Evolutionary conservation across 176 grass and related monocot genomes (phyloP).

Genomic region (Themeda triandra): DNA sequence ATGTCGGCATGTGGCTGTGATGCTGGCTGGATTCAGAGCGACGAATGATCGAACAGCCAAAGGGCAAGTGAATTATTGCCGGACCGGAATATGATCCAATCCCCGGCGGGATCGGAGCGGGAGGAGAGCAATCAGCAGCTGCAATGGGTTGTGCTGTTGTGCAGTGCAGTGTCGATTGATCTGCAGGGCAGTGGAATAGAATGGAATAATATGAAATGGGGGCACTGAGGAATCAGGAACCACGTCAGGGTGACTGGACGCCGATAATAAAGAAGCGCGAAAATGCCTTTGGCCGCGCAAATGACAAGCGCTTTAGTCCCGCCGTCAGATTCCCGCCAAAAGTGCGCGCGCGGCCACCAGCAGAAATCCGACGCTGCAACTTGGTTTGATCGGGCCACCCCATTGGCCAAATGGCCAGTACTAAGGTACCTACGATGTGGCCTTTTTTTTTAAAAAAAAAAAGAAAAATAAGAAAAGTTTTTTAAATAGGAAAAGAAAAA

Average conservation of each 20-base stretch:
- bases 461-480: too few species aligned
- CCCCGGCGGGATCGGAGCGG: background rate
- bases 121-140: background rate
- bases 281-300: background rate
- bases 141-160: background rate
- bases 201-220: background rate
- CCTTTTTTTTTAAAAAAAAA: too few species aligned
- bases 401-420: too few species aligned
- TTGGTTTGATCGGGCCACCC: background rate
- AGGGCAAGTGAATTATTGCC: background rate
- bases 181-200: background rate
- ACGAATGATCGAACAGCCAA: background rate
- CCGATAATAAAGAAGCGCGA: background rate
- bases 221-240: constrained; percentile 37
- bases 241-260: constrained; percentile 40
- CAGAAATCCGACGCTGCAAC: background rate
- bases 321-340: constrained; percentile 21
- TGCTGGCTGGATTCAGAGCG: background rate
- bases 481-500: too few species aligned
- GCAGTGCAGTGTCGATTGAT: background rate
- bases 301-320: constrained; percentile 30
- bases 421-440: too few species aligned
- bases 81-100: background rate
- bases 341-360: background rate
- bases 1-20: background rate